Evolutionary conservation across 2,329 filamentous ascomycete genomes (phyloP).

Genomic region (Aspergillus sclerotialis): DNA sequence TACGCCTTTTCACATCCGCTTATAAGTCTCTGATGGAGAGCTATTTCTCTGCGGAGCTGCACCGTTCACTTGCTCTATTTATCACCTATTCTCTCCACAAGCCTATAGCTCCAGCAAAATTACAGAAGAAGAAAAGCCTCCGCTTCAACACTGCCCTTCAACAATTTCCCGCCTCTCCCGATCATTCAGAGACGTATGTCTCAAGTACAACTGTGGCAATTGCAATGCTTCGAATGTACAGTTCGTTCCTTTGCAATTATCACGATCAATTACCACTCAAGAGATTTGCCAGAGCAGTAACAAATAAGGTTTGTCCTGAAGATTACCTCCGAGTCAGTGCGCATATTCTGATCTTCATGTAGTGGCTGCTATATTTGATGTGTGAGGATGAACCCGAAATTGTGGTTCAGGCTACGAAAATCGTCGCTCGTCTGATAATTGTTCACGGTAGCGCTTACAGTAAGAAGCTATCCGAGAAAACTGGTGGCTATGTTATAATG

Average conservation of each 20-base stretch:
- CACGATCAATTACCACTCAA: slow-evolving; percentile 62
- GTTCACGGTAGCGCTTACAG: slow-evolving; percentile 75
- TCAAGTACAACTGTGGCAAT: slow-evolving; percentile 65
- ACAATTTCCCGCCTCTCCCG: slow-evolving; percentile 27
- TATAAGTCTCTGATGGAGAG: slow-evolving; percentile 73
- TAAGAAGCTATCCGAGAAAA: slow-evolving; percentile 77
- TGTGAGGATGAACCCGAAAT: slow-evolving; percentile 80
- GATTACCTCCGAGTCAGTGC: background rate
- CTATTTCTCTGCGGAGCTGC: slow-evolving; percentile 74
- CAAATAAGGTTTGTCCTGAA: slow-evolving; percentile 66
- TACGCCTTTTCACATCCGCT: slow-evolving; percentile 69
- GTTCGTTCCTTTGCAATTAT: slow-evolving; percentile 68
- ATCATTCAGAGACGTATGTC: slow-evolving; percentile 25
- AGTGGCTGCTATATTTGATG: slow-evolving; percentile 89
- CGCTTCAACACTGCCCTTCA: slow-evolving; percentile 25
- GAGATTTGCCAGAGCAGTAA: slow-evolving; percentile 89
- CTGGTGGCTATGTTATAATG: slow-evolving; percentile 82
- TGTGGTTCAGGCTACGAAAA: slow-evolving; percentile 71
- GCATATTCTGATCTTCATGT: slow-evolving; percentile 9
- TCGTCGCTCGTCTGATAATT: slow-evolving; percentile 77
- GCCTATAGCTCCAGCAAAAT: slow-evolving; percentile 35
- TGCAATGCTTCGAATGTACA: slow-evolving; percentile 69
- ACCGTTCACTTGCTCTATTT: slow-evolving; percentile 81
- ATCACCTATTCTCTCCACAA: slow-evolving; percentile 87
- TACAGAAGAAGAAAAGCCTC: slow-evolving; percentile 41